phyloP scores from a whole-genome alignment of 2,329 filamentous ascomycete genomes.

The Aspergillus sp. region DNA sequence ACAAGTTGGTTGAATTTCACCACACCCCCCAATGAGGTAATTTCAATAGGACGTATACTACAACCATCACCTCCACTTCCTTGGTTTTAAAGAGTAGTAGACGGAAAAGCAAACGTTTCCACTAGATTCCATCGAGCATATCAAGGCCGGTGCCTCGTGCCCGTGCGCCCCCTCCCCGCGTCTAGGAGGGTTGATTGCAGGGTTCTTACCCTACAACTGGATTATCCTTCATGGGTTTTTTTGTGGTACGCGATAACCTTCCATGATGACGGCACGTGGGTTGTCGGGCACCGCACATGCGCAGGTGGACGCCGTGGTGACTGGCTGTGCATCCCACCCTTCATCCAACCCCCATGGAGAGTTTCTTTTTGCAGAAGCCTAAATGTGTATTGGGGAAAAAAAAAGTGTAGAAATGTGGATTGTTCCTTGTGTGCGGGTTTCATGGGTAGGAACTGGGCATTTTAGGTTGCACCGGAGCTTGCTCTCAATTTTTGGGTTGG shows the following conservation, averaged over 20 bases:
- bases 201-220: slow-evolving; percentile 9
- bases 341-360: neutral
- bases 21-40: neutral
- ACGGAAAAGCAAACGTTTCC: slow-evolving; percentile 6
- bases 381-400: neutral
- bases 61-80: neutral
- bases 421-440: neutral
- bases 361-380: neutral
- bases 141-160: slow-evolving; percentile 17
- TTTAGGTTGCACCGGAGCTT: neutral
- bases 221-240: slow-evolving; percentile 3
- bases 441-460: neutral
- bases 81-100: neutral
- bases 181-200: slow-evolving; percentile 4
- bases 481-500: neutral
- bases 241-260: slow-evolving; percentile 19
- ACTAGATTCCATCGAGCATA: slow-evolving; percentile 16
- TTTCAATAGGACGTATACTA: neutral
- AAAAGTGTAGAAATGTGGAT: neutral
- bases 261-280: slow-evolving; percentile 21
- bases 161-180: slow-evolving; percentile 14
- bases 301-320: neutral
- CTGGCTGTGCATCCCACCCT: neutral
- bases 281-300: slow-evolving; percentile 7
- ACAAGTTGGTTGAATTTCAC: neutral